Percentiles rank a stretch among this genome's conserved stretches.
phyloP scores from a whole-genome alignment of 805 yeast genomes.

The Dipodascopsis uninucleata region DNA sequence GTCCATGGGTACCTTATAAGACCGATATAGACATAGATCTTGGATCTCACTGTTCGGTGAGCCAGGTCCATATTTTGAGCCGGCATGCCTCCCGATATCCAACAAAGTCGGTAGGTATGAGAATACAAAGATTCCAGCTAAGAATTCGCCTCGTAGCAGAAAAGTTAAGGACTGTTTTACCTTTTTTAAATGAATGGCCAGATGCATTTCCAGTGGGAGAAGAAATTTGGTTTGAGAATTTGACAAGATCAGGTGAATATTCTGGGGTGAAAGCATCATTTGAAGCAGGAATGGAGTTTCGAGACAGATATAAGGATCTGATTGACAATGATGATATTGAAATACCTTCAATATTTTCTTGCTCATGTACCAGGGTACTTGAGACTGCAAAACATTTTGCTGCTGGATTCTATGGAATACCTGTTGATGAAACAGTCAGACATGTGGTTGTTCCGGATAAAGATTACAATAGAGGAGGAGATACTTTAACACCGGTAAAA shows the following conservation, averaged over 20 bases:
- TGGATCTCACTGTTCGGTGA: slow-evolving; percentile 11
- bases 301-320: slow-evolving; percentile 10
- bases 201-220: slow-evolving; percentile 18
- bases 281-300: slow-evolving; percentile 10
- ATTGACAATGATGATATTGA: slow-evolving; percentile 1
- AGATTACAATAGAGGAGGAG: slow-evolving; percentile 20
- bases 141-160: slow-evolving; percentile 4
- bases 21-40: not conserved
- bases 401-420: slow-evolving; percentile 19
- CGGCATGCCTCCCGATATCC: slow-evolving; percentile 27
- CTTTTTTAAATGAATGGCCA: slow-evolving; percentile 18
- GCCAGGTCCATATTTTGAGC: slow-evolving; percentile 25
- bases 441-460: slow-evolving; percentile 21
- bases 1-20: slow-evolving; percentile 23
- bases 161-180: slow-evolving; percentile 3
- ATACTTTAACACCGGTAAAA: slow-evolving; percentile 27
- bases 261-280: slow-evolving; percentile 15
- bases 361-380: slow-evolving; percentile 22
- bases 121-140: slow-evolving; percentile 16
- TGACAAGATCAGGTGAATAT: slow-evolving; percentile 14
- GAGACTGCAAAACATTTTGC: slow-evolving; percentile 24
- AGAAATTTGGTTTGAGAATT: slow-evolving; percentile 12
- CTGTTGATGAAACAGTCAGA: not conserved
- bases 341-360: slow-evolving; percentile 18
- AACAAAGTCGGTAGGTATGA: slow-evolving; percentile 14